Percentiles rank a stretch among this genome's conserved stretches.
These are phyloP conservation scores for Kewa caespitosa DNA, from an alignment of 179 eudicot species.

Conservation along the genomic window DNA sequence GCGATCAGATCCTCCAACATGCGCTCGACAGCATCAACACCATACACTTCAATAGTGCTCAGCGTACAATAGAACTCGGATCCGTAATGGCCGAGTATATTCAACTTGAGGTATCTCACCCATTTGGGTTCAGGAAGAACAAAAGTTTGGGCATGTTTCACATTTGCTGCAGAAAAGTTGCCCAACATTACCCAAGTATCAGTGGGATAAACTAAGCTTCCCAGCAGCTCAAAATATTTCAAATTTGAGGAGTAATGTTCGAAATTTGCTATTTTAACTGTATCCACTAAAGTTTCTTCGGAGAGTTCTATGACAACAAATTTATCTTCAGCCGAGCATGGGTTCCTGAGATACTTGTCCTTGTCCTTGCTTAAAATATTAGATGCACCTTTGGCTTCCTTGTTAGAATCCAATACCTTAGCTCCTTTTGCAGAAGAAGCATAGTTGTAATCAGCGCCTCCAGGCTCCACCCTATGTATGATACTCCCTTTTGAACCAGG, in stretches of 20 bases:
- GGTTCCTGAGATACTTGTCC: conserved; percentile 56
- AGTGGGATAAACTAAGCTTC: conserved; percentile 48
- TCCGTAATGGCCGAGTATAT: conserved; percentile 46
- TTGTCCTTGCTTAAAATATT: conserved; percentile 48
- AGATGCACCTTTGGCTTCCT: conserved; percentile 80
- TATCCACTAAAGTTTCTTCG: conserved; percentile 51
- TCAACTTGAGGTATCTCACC: conserved; percentile 51
- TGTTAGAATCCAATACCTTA: conserved; percentile 78
- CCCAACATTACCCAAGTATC: conserved; percentile 43
- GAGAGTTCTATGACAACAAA: conserved; percentile 51
- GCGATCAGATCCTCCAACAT: conserved; percentile 53
- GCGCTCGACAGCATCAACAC: conserved; percentile 54
- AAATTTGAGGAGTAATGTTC: conserved; percentile 52
- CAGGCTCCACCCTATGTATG: conserved; percentile 79
- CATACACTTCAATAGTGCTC: conserved; percentile 49
- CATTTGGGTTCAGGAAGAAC: conserved; percentile 46
- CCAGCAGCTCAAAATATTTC: conserved; percentile 47
- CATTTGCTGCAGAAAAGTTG: conserved; percentile 50
- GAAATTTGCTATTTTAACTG: conserved; percentile 47
- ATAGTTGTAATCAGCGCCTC: conserved; percentile 88
- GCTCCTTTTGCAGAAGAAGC: conserved; percentile 95
- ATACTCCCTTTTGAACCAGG: conserved; percentile 58
- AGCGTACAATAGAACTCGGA: conserved; percentile 51
- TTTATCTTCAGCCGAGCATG: conserved; percentile 50
- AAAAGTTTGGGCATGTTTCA: conserved; percentile 49